A percentile compares a stretch with the other conserved stretches of the same genome.
phyloP scores from a whole-genome alignment of 257 asterid species.

The Fraxinus anomala region DNA sequence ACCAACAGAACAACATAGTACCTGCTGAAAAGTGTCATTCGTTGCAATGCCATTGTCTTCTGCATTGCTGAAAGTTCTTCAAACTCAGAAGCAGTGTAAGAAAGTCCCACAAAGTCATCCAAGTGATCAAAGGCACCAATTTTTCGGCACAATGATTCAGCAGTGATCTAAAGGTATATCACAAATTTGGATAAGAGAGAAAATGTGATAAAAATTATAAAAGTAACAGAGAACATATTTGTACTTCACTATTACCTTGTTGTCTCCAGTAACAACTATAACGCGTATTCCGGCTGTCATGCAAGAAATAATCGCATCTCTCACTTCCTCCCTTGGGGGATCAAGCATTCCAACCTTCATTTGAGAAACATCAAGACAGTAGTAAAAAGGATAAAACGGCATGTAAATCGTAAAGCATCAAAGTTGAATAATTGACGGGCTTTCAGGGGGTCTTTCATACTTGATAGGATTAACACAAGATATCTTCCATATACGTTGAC shows the following conservation, averaged over 20 bases:
- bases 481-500: background rate
- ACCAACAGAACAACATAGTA: slow-evolving; percentile 22
- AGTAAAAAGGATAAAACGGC: slow-evolving; percentile 21
- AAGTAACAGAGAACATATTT: slow-evolving; percentile 8
- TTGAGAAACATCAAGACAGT: slow-evolving; percentile 22
- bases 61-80: slow-evolving; percentile 88
- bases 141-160: slow-evolving; percentile 89
- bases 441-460: background rate
- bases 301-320: slow-evolving; percentile 87
- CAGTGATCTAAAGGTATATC: slow-evolving; percentile 60
- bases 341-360: slow-evolving; percentile 98
- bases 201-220: slow-evolving; percentile 18
- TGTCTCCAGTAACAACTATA: slow-evolving; percentile 97
- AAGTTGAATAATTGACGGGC: slow-evolving; percentile 10
- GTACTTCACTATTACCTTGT: slow-evolving; percentile 60
- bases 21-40: slow-evolving; percentile 89
- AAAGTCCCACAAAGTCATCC: slow-evolving; percentile 79
- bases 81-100: slow-evolving; percentile 96
- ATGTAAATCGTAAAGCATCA: slow-evolving; percentile 10
- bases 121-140: slow-evolving; percentile 85
- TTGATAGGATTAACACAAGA: background rate
- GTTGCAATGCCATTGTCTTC: slow-evolving; percentile 85
- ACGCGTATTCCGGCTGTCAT: slow-evolving; percentile 99
- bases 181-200: slow-evolving; percentile 24
- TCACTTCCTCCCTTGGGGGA: slow-evolving; percentile 99